Evolutionary conservation across 805 yeast species (phyloP).

Genomic region (Candida easanensis): DNA sequence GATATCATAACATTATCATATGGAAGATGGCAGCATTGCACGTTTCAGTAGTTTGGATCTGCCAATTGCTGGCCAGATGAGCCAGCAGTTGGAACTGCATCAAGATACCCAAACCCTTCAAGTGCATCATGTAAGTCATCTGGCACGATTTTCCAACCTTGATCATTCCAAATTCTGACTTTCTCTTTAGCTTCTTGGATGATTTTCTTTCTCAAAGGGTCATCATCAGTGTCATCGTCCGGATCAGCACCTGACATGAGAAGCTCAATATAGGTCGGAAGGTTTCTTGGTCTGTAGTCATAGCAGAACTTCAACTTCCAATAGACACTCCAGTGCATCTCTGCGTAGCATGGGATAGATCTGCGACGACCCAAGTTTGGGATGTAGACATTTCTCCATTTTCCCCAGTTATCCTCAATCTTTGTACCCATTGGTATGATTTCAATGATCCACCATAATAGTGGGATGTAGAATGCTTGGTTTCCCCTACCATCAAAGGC

Average conservation of each 20-base stretch:
- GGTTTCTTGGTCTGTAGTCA: slow-evolving; percentile 44
- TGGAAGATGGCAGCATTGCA: too few species aligned
- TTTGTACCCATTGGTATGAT: slow-evolving; percentile 56
- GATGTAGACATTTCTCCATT: slow-evolving; percentile 46
- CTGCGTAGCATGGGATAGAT: slow-evolving; percentile 44
- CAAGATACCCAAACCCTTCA: slow-evolving; percentile 5
- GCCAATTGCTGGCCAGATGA: too few species aligned
- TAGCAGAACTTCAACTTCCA: slow-evolving; percentile 49
- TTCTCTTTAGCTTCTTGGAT: slow-evolving; percentile 15
- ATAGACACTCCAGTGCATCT: slow-evolving; percentile 61
- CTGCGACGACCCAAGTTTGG: slow-evolving; percentile 60
- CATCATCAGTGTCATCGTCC: slow-evolving; percentile 8
- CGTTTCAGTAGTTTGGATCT: too few species aligned
- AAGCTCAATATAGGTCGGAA: slow-evolving; percentile 36
- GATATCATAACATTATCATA: too few species aligned
- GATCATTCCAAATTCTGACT: slow-evolving; percentile 29
- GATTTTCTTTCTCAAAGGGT: slow-evolving; percentile 9
- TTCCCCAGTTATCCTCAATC: slow-evolving; percentile 43
- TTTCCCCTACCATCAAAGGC: slow-evolving; percentile 41
- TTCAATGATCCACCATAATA: slow-evolving; percentile 64
- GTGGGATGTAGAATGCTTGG: slow-evolving; percentile 22
- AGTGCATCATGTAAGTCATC: slow-evolving; percentile 31
- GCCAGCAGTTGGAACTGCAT: not conserved
- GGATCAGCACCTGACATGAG: slow-evolving; percentile 20
- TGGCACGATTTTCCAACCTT: slow-evolving; percentile 32